Evolutionary conservation across 2,329 filamentous ascomycete species (phyloP), one percentile per base, ranked within the genome.

Genomic region (Fusarium secorum): DNA sequence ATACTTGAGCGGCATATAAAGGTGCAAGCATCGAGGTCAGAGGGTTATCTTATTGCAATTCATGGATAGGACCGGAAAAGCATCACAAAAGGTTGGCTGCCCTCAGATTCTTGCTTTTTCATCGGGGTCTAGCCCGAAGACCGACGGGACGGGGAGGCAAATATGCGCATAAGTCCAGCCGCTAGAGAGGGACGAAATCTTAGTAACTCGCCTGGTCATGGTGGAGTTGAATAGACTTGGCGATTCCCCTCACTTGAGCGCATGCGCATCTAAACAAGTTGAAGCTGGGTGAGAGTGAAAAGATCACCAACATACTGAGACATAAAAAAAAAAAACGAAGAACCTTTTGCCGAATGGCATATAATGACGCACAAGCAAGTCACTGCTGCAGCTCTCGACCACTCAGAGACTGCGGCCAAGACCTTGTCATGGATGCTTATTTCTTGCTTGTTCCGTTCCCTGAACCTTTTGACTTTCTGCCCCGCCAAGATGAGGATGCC

Each of bases 331-430:
- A 24, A 24, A 24, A 24, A 45, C 44, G 48, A 58, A 44, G 28
- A 66, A 53, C 20, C 46, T 30, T 45, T 39, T 64, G 51, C 46
- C 42, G 51, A 56, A 62, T 42, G 53, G 61, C 56, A 72, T 63
- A 66, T 60, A 56, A 74, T 71, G 64, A 75, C 72, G 67, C 64
- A 74, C 64, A 64, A 56, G 45, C 46, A 46, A 68, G 62, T 66
- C 59, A 74, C 64, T 60, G 62, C 57, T 74, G 71, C 66, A 75
- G 64, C 58, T 63, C 61, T 49, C 38, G 46, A 49, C 35, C 65
- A 62, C 70, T 71, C 65, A 41, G 30, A 61, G 57, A 54, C 42
- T 67, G 52, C 45, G 53, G 51, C 68, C 67, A 56, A 71, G 64
- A 58, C 55, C 63, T 61, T 70, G 71, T 64, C 64, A 61, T 52